Evolutionary conservation across 1,139 yeast genomes (phyloP).

Genomic region (Hanseniaspora uvarum): DNA sequence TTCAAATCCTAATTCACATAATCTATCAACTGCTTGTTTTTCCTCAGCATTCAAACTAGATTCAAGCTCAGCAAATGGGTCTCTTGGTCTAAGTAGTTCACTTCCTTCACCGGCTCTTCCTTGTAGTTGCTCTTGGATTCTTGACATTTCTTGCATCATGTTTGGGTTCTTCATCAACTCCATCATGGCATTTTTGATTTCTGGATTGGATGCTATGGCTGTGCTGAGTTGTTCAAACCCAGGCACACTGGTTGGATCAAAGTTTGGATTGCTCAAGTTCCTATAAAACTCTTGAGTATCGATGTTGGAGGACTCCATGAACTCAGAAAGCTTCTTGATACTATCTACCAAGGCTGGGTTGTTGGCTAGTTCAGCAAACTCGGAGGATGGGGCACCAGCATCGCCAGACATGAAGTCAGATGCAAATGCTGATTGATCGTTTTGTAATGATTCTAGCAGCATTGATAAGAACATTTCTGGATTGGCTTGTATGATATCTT

Average conservation of each 20-base stretch:
- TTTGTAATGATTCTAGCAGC: constrained; percentile 52
- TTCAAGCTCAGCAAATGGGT: constrained; percentile 24
- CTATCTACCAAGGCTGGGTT: constrained; percentile 1
- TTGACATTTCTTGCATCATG: constrained; percentile 6
- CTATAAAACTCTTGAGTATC: constrained; percentile 1
- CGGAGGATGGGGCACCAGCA: constrained; percentile 1
- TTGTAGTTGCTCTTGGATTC: constrained; percentile 30
- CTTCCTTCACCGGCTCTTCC: not conserved
- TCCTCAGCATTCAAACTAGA: constrained; percentile 71
- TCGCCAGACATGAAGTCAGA: constrained; percentile 19
- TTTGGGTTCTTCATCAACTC: constrained; percentile 12
- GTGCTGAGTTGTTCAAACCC: constrained; percentile 13
- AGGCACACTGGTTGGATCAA: constrained; percentile 14
- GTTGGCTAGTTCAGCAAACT: not conserved
- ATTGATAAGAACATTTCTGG: constrained; percentile 78
- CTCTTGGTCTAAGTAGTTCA: constrained; percentile 29
- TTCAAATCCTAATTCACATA: constrained; percentile 88
- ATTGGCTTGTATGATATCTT: constrained; percentile 67
- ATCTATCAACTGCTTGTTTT: constrained; percentile 73
- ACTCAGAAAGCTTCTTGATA: not conserved
- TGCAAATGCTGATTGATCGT: constrained; percentile 24
- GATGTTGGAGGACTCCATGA: constrained; percentile 3
- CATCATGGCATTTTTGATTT: constrained; percentile 4
- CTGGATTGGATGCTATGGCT: constrained; percentile 9
- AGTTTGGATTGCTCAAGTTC: constrained; percentile 3